Evolutionary conservation across 2,329 filamentous ascomycete genomes (phyloP), one percentile per base, ranked within the genome.

Genomic region (Penicillium sp.): DNA sequence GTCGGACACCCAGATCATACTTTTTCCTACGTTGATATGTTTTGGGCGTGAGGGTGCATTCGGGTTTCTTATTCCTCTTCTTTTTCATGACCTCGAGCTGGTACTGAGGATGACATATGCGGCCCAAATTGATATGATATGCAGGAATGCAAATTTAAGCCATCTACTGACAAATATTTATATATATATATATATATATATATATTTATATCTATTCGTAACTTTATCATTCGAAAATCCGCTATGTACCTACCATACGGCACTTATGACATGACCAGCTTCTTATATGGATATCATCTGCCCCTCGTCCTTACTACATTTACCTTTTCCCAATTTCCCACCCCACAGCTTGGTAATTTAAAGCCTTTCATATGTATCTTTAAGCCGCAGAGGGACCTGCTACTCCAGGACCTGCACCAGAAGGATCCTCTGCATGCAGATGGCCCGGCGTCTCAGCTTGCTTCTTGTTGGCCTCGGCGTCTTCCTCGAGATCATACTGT

Each of bases 341-440:
- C 11, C n/a, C 24, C 16, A 29, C 29, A 49, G 45, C 27, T 49
- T 10, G 16, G 8, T 14, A 19, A 7, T 9, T 19, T 4, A 19
- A 10, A 8, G 35, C 9, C 35, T 19, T 37, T 42, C 37, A 11
- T 7, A 13, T 14, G 13, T 22, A 13, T 6, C 9, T 50, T 21
- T n/a, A 43, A 22, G 35, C 49, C 10, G 56, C 46, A 5, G 63
- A 67, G 14, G 65, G 61, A n/a, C 64, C 64, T n/a, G 57, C 52
- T 42, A 10, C n/a, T 19, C 13, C 31, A 13, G 64, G 57, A 14
- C 61, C 62, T 19, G 58, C 53, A 29, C 22, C 57, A 19, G 48
- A 22, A 37, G 60, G 16, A 33, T 63, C 45, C 50, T 69, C 67
- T 27, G 61, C 61, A 57, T 68, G 66, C 22, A 58, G 29, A 58